Conservation (phyloP, 1,284 basidiomycete genomes). For the Ceratobasidium sp. region DNA sequence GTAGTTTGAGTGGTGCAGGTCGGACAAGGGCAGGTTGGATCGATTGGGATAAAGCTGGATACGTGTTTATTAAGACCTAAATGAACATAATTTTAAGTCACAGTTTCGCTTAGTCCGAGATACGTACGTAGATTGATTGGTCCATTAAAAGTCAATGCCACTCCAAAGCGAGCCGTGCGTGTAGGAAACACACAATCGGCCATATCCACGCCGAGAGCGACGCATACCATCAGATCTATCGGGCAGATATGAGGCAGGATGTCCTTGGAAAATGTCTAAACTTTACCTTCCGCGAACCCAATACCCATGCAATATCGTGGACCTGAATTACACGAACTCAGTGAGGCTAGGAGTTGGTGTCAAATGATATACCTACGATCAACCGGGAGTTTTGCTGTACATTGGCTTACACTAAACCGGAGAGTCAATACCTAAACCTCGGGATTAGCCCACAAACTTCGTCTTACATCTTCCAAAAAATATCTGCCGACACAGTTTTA, state of each 20-base stretch:
- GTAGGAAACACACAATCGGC: conserved; percentile 91
- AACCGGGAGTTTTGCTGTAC: conserved; percentile 71
- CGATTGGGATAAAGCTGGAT: conserved; percentile 71
- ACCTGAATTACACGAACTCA: conserved; percentile 54
- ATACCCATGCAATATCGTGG: conserved; percentile 88
- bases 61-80: conserved; percentile 71
- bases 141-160: conserved; percentile 78
- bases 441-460: conserved; percentile 7
- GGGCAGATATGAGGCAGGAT: neutral
- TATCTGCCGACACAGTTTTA: conserved; percentile 56
- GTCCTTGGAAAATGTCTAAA: neutral
- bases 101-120: neutral
- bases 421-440: neutral
- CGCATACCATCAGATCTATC: conserved; percentile 80
- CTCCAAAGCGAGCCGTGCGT: conserved; percentile 83
- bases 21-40: conserved; percentile 76
- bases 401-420: conserved; percentile 72
- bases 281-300: conserved; percentile 83
- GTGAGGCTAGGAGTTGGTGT: neutral
- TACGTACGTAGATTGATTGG: conserved; percentile 76
- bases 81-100: neutral
- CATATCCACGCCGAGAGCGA: conserved; percentile 89
- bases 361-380: conserved; percentile 63
- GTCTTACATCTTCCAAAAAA: conserved; percentile 82
- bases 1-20: conserved; percentile 71